Evolutionary conservation across 139 green algal species (phyloP).

Genomic region (Chlamydomonas urium): DNA sequence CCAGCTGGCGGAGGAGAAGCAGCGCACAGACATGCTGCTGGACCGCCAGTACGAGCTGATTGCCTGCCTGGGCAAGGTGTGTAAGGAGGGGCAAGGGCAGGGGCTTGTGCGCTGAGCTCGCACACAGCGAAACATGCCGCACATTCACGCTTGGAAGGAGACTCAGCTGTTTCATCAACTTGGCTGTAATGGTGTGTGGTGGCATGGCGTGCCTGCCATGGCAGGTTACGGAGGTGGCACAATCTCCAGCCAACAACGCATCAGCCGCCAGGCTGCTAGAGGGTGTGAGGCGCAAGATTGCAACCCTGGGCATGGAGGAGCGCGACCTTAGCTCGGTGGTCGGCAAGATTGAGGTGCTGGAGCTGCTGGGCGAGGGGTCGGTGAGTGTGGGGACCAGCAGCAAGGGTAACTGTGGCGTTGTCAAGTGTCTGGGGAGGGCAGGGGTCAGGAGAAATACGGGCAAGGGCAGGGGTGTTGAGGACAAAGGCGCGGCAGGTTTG

Average conservation of each 20-base stretch:
- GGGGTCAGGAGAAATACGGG: no score
- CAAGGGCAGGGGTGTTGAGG: no score
- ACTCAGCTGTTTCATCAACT: no score
- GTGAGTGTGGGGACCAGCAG: constrained; percentile 4
- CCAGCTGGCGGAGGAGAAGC: neutral
- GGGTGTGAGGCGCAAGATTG: neutral
- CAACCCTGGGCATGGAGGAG: neutral
- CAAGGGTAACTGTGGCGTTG: no score
- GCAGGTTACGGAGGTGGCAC: constrained; percentile 3
- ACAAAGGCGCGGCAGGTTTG: no score
- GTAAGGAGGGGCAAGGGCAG: no score
- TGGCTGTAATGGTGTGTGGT: no score
- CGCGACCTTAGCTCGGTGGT: neutral
- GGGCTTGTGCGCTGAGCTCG: no score
- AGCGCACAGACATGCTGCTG: neutral
- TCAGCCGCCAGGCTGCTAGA: neutral
- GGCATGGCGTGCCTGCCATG: no score
- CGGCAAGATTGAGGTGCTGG: neutral
- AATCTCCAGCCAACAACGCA: neutral
- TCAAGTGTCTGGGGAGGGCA: no score
- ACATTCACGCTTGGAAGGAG: no score
- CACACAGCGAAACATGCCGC: no score
- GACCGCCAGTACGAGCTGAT: constrained; percentile 7
- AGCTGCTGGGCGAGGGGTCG: neutral
- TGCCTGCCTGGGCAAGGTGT: neutral